Percentiles rank a stretch among this genome's conserved stretches.
Evolutionary conservation across 768 basidiomycete genomes (phyloP).

Genomic region (Suillus hirtellus): DNA sequence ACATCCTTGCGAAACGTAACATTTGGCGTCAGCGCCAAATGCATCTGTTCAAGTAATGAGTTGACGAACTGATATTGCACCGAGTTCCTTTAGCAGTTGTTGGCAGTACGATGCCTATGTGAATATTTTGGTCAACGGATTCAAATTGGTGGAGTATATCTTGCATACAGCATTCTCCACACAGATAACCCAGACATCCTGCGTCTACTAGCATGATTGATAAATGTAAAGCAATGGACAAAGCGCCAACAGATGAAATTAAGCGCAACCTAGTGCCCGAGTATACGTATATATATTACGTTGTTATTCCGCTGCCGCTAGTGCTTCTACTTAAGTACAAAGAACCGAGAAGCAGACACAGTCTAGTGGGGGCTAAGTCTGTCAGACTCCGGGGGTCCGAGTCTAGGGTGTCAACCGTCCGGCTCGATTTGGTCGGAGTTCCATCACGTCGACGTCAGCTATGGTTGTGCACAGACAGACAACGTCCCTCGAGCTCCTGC

Average conservation of each 20-base stretch:
- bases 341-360: too few species aligned
- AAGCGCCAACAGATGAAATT: neutral
- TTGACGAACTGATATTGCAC: conserved; percentile 26
- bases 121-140: neutral
- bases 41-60: conserved; percentile 17
- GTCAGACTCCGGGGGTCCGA: too few species aligned
- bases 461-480: too few species aligned
- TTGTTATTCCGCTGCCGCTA: neutral
- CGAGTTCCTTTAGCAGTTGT: conserved; percentile 21
- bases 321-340: neutral
- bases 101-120: conserved; percentile 18
- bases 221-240: neutral
- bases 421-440: too few species aligned
- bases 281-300: neutral
- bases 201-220: conserved; percentile 2
- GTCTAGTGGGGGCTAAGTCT: too few species aligned
- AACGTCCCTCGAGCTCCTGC: too few species aligned
- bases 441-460: too few species aligned
- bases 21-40: conserved; percentile 22
- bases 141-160: neutral
- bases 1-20: conserved; percentile 31
- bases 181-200: conserved; percentile 1
- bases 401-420: too few species aligned
- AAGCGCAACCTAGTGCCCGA: neutral
- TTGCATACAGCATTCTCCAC: conserved; percentile 27